Base-by-base conservation (phyloP, 2,329 filamentous ascomycete species). In the Parasarocladium wereldwijsianum region DNA sequence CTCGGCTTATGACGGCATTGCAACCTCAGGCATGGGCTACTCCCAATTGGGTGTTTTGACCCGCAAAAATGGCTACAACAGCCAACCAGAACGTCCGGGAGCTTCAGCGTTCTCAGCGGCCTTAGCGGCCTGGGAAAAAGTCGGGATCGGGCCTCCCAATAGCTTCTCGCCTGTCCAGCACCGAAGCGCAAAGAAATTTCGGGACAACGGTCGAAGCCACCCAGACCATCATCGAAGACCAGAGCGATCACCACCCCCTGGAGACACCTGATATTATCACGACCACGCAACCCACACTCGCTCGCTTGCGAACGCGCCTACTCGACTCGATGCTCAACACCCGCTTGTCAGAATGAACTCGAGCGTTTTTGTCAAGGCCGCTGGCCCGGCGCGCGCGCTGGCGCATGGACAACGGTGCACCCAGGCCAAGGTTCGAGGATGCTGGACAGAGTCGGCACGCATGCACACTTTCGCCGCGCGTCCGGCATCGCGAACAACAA, bases 311-410 rank as follows among this genome's bases (percentile, higher is more conserved):
- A n/a, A n/a, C n/a, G n/a, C n/a, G n/a, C n/a, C n/a, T n/a, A n/a
- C n/a, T n/a, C n/a, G n/a, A n/a, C n/a, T n/a, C n/a, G n/a, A 8
- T 31, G 14, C 22, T 35, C 18, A 44, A 41, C 41, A 34, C 35
- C 33, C 41, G 35, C 36, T 32, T 30, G 30, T 43, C 44, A 53
- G 39, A 24, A 66, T 66, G 63, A 66, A 63, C 43, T 51, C 61
- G 23, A 58, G 48, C 43, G 43, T 63, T 38, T 40, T 65, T 35
- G 52, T 53, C 36, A 66, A 62, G 49, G 55, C 58, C 28, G 53
- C 53, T 38, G 50, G 54, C 40, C 62, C 62, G 20, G 51, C 53
- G 43, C 59, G 62, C 40, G 50, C 55, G 38, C 44, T 66, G 35
- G 56, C 59, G 33, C 58, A 58, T 34, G 49, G 50, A 37, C 54